These are phyloP conservation scores for Cladosporium sp. DNA, from an alignment of 2,329 filamentous ascomycete species.

Conservation along the genomic window DNA sequence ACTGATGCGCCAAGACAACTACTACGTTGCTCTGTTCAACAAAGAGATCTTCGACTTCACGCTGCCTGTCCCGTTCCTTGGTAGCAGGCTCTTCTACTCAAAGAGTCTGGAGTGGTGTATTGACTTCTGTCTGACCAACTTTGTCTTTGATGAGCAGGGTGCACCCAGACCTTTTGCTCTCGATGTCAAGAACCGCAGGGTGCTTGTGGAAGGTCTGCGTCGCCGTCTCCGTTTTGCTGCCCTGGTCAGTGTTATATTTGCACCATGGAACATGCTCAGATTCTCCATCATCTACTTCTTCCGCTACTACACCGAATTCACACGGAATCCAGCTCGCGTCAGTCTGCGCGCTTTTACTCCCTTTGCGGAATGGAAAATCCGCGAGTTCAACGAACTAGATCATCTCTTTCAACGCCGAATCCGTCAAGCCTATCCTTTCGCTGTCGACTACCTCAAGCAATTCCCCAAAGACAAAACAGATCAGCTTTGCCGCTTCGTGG, in stretches of 20 bases:
- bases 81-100: constrained; percentile 79
- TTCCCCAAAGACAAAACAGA: constrained; percentile 95
- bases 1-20: constrained; percentile 95
- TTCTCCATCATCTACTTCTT: constrained; percentile 89
- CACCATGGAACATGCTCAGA: constrained; percentile 84
- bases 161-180: constrained; percentile 86
- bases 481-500: constrained; percentile 78
- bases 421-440: constrained; percentile 93
- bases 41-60: constrained; percentile 91
- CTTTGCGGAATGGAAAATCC: constrained; percentile 95
- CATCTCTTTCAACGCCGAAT: constrained; percentile 87
- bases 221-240: constrained; percentile 80
- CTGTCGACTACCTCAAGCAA: constrained; percentile 87
- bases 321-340: constrained; percentile 85
- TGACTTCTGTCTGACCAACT: constrained; percentile 85
- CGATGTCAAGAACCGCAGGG: constrained; percentile 74
- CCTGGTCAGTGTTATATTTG: constrained; percentile 80
- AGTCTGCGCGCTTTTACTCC: constrained; percentile 90
- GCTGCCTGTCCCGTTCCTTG: constrained; percentile 79
- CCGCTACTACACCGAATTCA: constrained; percentile 95
- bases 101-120: constrained; percentile 90
- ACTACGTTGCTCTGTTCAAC: constrained; percentile 94
- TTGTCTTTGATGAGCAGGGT: constrained; percentile 86
- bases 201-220: constrained; percentile 75
- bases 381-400: constrained; percentile 94